A percentile compares a stretch with the other conserved stretches of the same genome.
Conservation (phyloP, 495 filamentous ascomycete species). For the Alectoria sarmentosa region DNA sequence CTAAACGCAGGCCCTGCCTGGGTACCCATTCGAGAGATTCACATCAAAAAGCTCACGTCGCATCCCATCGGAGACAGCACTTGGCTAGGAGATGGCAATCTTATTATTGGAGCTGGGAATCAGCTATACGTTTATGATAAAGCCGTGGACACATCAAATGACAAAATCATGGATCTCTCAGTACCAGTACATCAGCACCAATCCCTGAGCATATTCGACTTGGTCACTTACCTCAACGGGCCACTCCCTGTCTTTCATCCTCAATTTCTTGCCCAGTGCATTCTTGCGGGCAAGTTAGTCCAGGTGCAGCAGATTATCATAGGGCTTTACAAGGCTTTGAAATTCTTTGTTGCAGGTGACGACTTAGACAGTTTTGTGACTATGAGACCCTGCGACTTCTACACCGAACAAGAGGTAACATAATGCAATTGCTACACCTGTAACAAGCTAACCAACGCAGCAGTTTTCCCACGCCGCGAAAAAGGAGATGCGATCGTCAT, state of each 20-base stretch:
- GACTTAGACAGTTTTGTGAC: constrained; percentile 72
- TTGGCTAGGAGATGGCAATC: constrained; percentile 77
- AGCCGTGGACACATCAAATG: constrained; percentile 55
- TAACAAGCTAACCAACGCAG: constrained; percentile 32
- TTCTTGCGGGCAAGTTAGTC: constrained; percentile 67
- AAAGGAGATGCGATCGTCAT: constrained; percentile 49
- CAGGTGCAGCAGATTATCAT: constrained; percentile 70
- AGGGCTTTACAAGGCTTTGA: constrained; percentile 68
- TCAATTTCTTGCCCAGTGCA: constrained; percentile 83
- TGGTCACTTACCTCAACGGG: constrained; percentile 76
- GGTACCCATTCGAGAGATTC: constrained; percentile 76
- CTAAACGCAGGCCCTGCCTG: constrained; percentile 84
- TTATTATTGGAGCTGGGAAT: constrained; percentile 85
- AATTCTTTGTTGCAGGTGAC: constrained; percentile 79
- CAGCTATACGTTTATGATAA: constrained; percentile 87
- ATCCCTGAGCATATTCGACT: constrained; percentile 63
- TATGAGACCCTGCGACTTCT: constrained; percentile 67
- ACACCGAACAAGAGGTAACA: constrained; percentile 43
- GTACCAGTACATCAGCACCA: constrained; percentile 48
- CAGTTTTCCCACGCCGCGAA: constrained; percentile 34
- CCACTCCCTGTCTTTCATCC: constrained; percentile 91
- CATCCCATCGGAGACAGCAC: constrained; percentile 90
- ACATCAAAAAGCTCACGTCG: constrained; percentile 73
- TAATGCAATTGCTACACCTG: neutral
- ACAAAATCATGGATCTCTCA: constrained; percentile 56